Conservation (phyloP, 1,284 basidiomycete genomes). For the Microstroma glucosiphilum region DNA sequence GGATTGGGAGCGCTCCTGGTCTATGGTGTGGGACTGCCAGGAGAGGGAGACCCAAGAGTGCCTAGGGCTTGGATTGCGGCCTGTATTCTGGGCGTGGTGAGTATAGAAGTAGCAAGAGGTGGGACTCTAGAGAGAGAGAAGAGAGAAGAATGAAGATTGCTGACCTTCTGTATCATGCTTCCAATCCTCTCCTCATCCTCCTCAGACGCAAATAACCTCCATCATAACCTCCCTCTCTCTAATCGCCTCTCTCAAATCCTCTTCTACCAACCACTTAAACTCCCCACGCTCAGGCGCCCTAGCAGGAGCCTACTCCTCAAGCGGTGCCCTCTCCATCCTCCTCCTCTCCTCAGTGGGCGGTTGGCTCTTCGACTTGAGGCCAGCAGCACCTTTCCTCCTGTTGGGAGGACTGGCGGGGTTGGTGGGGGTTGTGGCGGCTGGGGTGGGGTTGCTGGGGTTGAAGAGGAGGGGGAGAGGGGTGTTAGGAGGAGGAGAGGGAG, state of each 20-base stretch:
- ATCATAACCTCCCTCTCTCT: constrained; percentile 2
- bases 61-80: constrained; percentile 23
- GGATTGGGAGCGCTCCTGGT: constrained; percentile 24
- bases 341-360: constrained; percentile 32
- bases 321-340: constrained; percentile 29
- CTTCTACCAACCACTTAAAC: background rate
- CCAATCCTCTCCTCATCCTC: no score
- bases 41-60: constrained; percentile 21
- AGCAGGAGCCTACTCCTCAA: constrained; percentile 33
- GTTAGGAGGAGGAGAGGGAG: no score
- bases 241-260: background rate
- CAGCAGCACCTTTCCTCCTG: constrained; percentile 29
- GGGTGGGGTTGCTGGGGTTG: no score
- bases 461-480: no score
- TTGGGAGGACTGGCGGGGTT: constrained; percentile 28
- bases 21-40: constrained; percentile 20
- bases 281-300: constrained; percentile 20
- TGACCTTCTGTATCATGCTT: no score
- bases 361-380: constrained; percentile 28
- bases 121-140: background rate
- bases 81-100: constrained; percentile 19
- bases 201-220: background rate
- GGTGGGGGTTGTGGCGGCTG: background rate
- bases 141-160: background rate
- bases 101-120: no score